Percentiles rank a stretch among this genome's conserved stretches.
These are phyloP conservation scores for Lyophyllum semitale DNA, from an alignment of 768 basidiomycete genomes.

Conservation along the genomic window DNA sequence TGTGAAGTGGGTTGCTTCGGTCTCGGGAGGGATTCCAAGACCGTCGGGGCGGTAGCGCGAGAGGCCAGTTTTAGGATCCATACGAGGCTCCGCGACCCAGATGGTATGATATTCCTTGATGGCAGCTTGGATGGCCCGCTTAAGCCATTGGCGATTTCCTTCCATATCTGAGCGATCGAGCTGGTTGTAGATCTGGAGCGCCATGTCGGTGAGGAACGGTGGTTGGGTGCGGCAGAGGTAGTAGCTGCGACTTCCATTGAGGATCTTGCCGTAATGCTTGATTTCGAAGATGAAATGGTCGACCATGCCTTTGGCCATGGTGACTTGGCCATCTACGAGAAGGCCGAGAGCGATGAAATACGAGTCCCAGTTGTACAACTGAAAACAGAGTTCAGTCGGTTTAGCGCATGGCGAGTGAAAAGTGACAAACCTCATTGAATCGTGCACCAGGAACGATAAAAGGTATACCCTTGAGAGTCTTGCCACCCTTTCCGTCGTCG, in stretches of 20 bases:
- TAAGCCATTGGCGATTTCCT: constrained; percentile 88
- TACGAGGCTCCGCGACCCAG: constrained; percentile 93
- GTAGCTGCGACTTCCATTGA: constrained; percentile 94
- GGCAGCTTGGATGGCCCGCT: constrained; percentile 93
- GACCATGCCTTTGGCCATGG: constrained; percentile 96
- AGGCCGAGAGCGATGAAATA: constrained; percentile 94
- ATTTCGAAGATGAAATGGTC: constrained; percentile 99
- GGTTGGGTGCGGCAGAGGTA: constrained; percentile 97
- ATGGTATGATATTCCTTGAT: constrained; percentile 99
- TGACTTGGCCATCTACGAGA: constrained; percentile 90
- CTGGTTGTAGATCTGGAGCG: constrained; percentile 96
- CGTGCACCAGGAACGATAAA: constrained; percentile 97
- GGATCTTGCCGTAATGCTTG: constrained; percentile 94
- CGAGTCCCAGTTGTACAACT: constrained; percentile 96
- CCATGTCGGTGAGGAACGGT: constrained; percentile 98
- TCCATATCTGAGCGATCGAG: constrained; percentile 83
- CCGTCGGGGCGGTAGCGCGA: constrained; percentile 95
- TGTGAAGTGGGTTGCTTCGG: constrained; percentile 97
- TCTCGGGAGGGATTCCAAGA: constrained; percentile 95
- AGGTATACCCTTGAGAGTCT: constrained; percentile 88
- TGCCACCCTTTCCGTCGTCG: constrained; percentile 75
- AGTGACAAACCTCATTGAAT: constrained; percentile 78
- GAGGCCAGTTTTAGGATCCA: constrained; percentile 92
- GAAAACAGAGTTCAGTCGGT: constrained; percentile 1
- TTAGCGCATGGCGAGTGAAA: constrained; percentile 3